Conservation (phyloP, 768 basidiomycete species). For the Pleurotus ostreatus region DNA sequence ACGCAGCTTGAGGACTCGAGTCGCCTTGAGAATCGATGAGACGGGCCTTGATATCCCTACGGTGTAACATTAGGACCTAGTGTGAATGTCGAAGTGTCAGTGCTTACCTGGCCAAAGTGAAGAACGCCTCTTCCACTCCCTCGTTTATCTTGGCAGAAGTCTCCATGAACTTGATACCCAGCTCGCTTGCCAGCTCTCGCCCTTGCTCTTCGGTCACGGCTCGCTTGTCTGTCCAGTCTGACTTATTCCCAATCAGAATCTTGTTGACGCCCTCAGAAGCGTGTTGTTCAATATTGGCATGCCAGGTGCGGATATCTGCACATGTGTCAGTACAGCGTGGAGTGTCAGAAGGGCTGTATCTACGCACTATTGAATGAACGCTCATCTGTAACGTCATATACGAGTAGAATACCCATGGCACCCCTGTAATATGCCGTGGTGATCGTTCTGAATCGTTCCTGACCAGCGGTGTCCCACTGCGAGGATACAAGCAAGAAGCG, state of each 20-base stretch:
- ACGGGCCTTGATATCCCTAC: constrained; percentile 94
- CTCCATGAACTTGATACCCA: constrained; percentile 97
- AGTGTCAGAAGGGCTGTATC: constrained; percentile 8
- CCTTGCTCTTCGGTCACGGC: constrained; percentile 91
- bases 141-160: constrained; percentile 97
- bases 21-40: constrained; percentile 92
- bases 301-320: constrained; percentile 96
- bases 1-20: constrained; percentile 33
- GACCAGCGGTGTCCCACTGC: constrained; percentile 99
- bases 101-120: constrained; percentile 87
- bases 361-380: constrained; percentile 92
- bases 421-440: constrained; percentile 99
- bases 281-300: constrained; percentile 96
- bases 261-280: constrained; percentile 99
- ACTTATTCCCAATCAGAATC: constrained; percentile 98
- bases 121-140: constrained; percentile 98
- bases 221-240: constrained; percentile 96
- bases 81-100: not conserved
- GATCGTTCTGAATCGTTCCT: constrained; percentile 98
- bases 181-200: constrained; percentile 84
- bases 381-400: constrained; percentile 98
- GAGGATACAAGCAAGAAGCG: not conserved
- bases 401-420: constrained; percentile 96
- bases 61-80: not conserved
- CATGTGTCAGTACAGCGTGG: not conserved